A percentile compares a stretch with the other conserved stretches of the same genome.
These are phyloP conservation scores for Sanghuangporus baumii DNA, from an alignment of 1,284 basidiomycete species.

Conservation along the genomic window DNA sequence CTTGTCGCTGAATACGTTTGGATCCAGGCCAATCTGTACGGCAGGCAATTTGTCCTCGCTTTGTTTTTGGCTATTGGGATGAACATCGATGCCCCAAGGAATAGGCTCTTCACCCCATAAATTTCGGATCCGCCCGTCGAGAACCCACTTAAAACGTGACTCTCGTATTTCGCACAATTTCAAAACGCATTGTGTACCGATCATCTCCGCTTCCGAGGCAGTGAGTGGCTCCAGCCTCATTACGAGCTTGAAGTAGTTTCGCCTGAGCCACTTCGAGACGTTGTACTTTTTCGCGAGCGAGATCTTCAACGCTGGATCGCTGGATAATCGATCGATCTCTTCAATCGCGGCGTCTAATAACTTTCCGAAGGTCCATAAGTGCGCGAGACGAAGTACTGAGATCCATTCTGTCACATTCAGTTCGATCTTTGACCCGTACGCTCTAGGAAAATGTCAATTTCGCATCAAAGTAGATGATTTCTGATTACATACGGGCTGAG, in stretches of 20 bases:
- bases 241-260: neutral
- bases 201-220: neutral
- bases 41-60: neutral
- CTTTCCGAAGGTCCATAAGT: constrained; percentile 8
- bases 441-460: neutral
- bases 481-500: neutral
- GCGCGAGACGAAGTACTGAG: constrained; percentile 10
- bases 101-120: neutral
- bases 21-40: neutral
- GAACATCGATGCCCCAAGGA: neutral
- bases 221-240: neutral
- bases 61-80: neutral
- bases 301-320: neutral
- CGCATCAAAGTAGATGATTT: neutral
- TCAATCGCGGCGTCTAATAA: neutral
- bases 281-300: constrained; percentile 3
- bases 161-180: constrained; percentile 2
- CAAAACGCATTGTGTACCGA: constrained; percentile 3
- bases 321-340: neutral
- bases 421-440: neutral
- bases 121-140: neutral
- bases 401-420: constrained; percentile 3
- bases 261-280: neutral
- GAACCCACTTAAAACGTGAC: neutral
- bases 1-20: neutral